phyloP scores from a whole-genome alignment of 1,284 basidiomycete species.

The Malassezia obtusa region DNA sequence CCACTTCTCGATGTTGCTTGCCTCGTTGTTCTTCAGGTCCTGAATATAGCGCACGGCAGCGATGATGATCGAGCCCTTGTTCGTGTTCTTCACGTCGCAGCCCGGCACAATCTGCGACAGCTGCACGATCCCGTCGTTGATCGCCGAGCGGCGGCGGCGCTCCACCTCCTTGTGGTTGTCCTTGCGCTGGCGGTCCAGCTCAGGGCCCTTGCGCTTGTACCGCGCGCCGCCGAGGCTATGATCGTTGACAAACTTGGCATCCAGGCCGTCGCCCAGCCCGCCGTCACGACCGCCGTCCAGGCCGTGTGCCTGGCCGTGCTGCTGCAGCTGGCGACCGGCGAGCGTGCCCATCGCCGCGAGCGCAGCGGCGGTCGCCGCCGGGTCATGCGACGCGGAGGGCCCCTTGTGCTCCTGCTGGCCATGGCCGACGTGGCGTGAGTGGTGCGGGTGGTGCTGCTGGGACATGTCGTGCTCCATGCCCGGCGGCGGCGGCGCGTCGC shows the following conservation, averaged over 20 bases:
- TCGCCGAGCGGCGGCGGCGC: conserved; percentile 79
- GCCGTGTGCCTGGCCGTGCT: conserved; percentile 4
- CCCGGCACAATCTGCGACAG: conserved; percentile 73
- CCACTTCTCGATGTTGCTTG: conserved; percentile 76
- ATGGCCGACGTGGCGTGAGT: conserved; percentile 7
- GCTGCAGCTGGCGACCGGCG: conserved; percentile 20
- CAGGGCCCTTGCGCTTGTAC: conserved; percentile 25
- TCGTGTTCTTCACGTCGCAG: conserved; percentile 65
- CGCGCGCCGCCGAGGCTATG: conserved; percentile 10
- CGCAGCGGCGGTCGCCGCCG: conserved; percentile 30
- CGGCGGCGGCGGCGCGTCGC: conserved; percentile 22
- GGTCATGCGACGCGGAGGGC: conserved; percentile 21
- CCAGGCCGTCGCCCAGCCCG: conserved; percentile 15
- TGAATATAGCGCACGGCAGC: conserved; percentile 80
- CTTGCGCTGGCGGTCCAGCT: conserved; percentile 37
- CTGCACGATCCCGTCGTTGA: conserved; percentile 90
- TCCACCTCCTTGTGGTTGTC: conserved; percentile 74
- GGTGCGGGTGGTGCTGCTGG: neutral
- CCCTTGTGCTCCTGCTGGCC: conserved; percentile 9
- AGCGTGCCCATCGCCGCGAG: conserved; percentile 35
- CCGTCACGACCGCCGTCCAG: conserved; percentile 13
- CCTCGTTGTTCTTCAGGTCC: conserved; percentile 78
- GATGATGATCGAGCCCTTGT: conserved; percentile 71
- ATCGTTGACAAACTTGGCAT: conserved; percentile 23
- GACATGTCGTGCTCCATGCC: conserved; percentile 19